phyloP scores from a whole-genome alignment of 345 rosid species.

The Durio zibethinus region DNA sequence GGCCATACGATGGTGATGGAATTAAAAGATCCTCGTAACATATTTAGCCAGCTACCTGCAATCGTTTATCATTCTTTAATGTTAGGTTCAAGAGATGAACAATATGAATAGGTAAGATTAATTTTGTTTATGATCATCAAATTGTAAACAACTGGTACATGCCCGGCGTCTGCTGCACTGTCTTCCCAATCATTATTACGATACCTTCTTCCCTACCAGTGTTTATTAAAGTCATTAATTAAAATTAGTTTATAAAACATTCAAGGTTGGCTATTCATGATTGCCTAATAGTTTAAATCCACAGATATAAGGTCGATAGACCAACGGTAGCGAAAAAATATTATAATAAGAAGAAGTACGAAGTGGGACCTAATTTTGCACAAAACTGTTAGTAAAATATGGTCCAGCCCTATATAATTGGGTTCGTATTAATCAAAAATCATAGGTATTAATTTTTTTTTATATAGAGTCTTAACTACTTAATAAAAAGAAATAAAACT shows the following conservation, averaged over 20 bases:
- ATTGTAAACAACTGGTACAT: neutral
- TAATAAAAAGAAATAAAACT: too few relatives aligned
- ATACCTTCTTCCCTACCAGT: slow-evolving; percentile 3
- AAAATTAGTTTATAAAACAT: slow-evolving; percentile 25
- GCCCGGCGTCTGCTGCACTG: slow-evolving; percentile 12
- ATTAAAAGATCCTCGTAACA: slow-evolving; percentile 31
- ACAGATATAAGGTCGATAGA: slow-evolving; percentile 17
- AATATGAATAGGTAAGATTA: slow-evolving; percentile 12
- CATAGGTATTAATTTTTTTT: too few relatives aligned
- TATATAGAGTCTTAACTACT: too few relatives aligned
- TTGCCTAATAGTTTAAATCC: slow-evolving; percentile 21
- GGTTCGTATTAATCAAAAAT: too few relatives aligned
- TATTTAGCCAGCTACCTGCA: slow-evolving; percentile 27
- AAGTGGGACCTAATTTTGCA: slow-evolving; percentile 15
- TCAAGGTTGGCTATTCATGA: slow-evolving; percentile 41
- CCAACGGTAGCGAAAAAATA: neutral
- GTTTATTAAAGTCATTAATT: slow-evolving; percentile 19
- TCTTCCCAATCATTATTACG: slow-evolving; percentile 36
- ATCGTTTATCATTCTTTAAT: slow-evolving; percentile 15
- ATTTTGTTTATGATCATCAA: slow-evolving; percentile 1
- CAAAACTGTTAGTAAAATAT: too few relatives aligned
- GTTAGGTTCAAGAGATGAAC: slow-evolving; percentile 11
- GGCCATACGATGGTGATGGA: neutral
- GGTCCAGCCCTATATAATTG: too few relatives aligned
- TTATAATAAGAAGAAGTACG: slow-evolving; percentile 4